Conservation (phyloP, 495 filamentous ascomycete genomes). For the Lentithecium fluviatile region DNA sequence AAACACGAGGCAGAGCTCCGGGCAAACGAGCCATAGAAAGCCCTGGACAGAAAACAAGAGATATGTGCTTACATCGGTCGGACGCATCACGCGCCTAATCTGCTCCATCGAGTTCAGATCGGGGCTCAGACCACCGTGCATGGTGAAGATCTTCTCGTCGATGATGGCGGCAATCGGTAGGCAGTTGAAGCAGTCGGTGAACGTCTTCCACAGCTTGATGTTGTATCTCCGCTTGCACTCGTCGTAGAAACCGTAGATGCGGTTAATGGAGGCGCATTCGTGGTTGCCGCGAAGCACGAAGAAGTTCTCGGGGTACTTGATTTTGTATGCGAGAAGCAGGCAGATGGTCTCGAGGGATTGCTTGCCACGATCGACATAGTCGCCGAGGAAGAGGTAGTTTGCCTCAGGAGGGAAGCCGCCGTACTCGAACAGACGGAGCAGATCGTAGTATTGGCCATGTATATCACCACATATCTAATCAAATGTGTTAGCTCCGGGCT, state of each 20-base stretch:
- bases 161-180: slow-evolving; percentile 99
- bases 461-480: slow-evolving; percentile 96
- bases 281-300: slow-evolving; percentile 98
- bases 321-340: slow-evolving; percentile 97
- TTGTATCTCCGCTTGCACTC: slow-evolving; percentile 99
- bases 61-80: slow-evolving; percentile 79
- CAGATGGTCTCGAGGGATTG: slow-evolving; percentile 99
- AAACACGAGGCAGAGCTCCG: too few species aligned
- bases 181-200: slow-evolving; percentile 99
- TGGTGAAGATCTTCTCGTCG: slow-evolving; percentile 99
- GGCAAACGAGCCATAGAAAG: too few species aligned
- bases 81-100: slow-evolving; percentile 97
- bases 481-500: slow-evolving; percentile 2
- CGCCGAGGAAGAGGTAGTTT: slow-evolving; percentile 98
- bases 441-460: slow-evolving; percentile 98
- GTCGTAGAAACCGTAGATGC: slow-evolving; percentile 99
- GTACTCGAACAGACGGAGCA: slow-evolving; percentile 96
- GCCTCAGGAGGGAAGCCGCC: slow-evolving; percentile 98
- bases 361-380: slow-evolving; percentile 99
- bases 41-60: neutral
- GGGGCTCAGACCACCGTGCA: slow-evolving; percentile 97
- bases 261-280: slow-evolving; percentile 99
- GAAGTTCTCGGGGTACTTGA: slow-evolving; percentile 99
- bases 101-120: slow-evolving; percentile 99
- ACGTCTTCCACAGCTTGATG: slow-evolving; percentile 99